These are phyloP conservation scores for Hibiscus tridactylites DNA, from an alignment of 345 rosid genomes.

Conservation along the genomic window DNA sequence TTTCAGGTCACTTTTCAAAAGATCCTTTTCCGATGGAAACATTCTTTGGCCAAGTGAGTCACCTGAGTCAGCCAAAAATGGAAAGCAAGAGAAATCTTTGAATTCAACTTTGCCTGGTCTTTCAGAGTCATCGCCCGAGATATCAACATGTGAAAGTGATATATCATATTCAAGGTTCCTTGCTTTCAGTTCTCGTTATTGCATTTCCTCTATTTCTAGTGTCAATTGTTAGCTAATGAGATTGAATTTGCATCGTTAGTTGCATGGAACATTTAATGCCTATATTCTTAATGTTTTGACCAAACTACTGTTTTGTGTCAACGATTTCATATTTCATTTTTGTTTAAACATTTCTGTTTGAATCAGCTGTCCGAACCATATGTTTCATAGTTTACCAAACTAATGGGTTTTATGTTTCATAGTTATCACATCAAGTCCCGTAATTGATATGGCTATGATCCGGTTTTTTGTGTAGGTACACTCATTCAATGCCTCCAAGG, in stretches of 20 bases:
- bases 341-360: not conserved
- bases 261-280: not conserved
- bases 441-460: constrained; percentile 7
- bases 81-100: constrained; percentile 36
- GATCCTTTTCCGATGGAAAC: constrained; percentile 95
- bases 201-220: too few species aligned
- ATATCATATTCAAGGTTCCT: constrained; percentile 68
- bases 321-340: not conserved
- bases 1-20: constrained; percentile 62
- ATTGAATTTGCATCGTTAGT: constrained; percentile 5
- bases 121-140: constrained; percentile 83
- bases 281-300: not conserved
- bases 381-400: not conserved
- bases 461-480: constrained; percentile 40
- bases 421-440: not conserved
- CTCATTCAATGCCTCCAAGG: constrained; percentile 63
- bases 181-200: not conserved
- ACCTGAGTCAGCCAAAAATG: constrained; percentile 40
- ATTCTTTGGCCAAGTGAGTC: constrained; percentile 43
- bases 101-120: constrained; percentile 39
- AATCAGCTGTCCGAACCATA: not conserved
- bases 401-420: not conserved
- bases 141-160: constrained; percentile 66
- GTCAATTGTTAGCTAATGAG: not conserved
- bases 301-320: not conserved